These are phyloP conservation scores for Ophiocordyceps unilateralis DNA, from an alignment of 2,329 filamentous ascomycete species.

Conservation along the genomic window DNA sequence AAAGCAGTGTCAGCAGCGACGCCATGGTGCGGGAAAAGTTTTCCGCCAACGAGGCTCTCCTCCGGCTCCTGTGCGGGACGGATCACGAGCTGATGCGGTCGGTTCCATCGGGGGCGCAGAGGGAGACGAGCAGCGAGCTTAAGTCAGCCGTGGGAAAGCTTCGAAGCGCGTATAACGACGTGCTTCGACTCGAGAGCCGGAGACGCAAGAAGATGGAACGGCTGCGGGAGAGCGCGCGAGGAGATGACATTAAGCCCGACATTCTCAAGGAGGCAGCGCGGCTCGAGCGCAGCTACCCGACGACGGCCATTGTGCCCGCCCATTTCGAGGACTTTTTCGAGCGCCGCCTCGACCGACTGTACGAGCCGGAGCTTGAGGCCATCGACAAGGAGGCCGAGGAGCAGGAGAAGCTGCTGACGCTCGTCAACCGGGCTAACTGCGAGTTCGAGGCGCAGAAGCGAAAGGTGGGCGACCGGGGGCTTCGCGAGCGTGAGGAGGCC, in stretches of 20 bases:
- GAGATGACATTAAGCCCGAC: constrained; percentile 76
- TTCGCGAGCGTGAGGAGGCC: constrained; percentile 65
- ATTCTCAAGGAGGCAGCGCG: constrained; percentile 70
- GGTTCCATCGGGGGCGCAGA: constrained; percentile 69
- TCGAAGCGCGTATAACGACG: constrained; percentile 68
- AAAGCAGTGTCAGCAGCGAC: constrained; percentile 39
- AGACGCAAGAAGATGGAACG: constrained; percentile 64
- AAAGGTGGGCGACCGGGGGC: constrained; percentile 40
- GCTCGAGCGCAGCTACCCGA: constrained; percentile 71
- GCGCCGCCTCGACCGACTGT: constrained; percentile 53
- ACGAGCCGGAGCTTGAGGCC: constrained; percentile 60
- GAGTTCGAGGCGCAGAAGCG: constrained; percentile 60
- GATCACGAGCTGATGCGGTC: constrained; percentile 73
- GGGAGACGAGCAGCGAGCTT: constrained; percentile 62
- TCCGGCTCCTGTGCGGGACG: constrained; percentile 60
- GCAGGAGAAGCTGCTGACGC: constrained; percentile 53
- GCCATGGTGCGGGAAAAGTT: constrained; percentile 60
- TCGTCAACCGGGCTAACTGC: constrained; percentile 58
- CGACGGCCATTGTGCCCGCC: constrained; percentile 67
- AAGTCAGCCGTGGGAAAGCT: constrained; percentile 64
- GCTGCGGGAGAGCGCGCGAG: constrained; percentile 60
- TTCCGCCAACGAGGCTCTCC: constrained; percentile 53
- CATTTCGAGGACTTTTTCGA: constrained; percentile 92
- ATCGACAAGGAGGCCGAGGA: constrained; percentile 56
- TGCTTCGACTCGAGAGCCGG: constrained; percentile 65